Base-by-base conservation (phyloP, 306 rosid genomes). In the Lathyrus tuberosus region DNA sequence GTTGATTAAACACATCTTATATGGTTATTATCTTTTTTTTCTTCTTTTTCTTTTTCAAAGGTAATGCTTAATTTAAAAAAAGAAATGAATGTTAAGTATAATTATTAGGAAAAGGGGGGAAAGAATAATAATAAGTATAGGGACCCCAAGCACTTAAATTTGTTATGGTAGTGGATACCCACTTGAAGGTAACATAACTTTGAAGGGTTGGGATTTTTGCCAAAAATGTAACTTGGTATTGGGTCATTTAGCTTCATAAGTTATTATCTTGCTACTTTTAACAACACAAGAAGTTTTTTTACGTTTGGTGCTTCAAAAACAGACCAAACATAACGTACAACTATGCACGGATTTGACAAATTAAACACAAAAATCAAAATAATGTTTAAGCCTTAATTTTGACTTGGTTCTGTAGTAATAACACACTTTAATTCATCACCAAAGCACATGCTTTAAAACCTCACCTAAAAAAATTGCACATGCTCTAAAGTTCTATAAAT, bases 91-190 rank as follows among this genome's bases (percentile, higher is more conserved):
- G 8, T 33, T 60, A 53, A 24, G 26, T 10, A 31, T 61, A 30
- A 57, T n/a, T 53, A 62, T 35, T 15, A 64, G 46, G 33, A 69
- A 47, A 30, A 30, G 40, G 46, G 59, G 38, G 17, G 54, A 69
- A 33, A 18, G 44, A 65, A 67, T 70, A 31, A 48, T 69, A 59
- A 58, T 61, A 49, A 48, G 26, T 6, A 71, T 5, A 54, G 75
- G 89, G 84, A 81, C 87, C 87, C 86, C 78, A 58, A 64, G 82
- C 83, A 85, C 81, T 77, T 79, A 24, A 69, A 62, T 63, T 76
- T 71, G 49, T 41, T 40, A 13, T 0, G 22, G 65, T 14, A 46
- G 87, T 69, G 86, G 86, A 57, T 61, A 80, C 82, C 86, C 71
- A 72, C 74, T 42, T 68, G 74, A 16, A 35, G 40, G 40, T 7